A percentile compares a stretch with the other conserved stretches of the same genome.
Conservation (phyloP, 306 rosid species). For the Glycine soja region DNA sequence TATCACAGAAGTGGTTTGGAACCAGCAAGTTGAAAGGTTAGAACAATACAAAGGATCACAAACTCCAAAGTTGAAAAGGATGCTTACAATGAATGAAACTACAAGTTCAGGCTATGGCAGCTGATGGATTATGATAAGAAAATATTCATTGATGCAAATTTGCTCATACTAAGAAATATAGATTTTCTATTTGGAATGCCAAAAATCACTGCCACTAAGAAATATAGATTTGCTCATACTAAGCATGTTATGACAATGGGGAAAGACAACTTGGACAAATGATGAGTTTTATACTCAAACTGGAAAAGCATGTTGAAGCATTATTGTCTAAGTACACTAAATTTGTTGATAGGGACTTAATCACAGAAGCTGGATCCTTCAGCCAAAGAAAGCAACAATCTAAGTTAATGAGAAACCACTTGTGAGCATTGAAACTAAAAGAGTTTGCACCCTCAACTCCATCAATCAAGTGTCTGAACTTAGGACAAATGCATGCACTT, state of each 20-base stretch:
- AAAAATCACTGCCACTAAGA: constrained; percentile 86
- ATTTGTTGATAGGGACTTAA: too few relatives aligned
- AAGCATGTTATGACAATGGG: too few relatives aligned
- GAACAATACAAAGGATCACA: constrained; percentile 80
- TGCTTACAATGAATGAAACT: constrained; percentile 97
- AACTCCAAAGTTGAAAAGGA: constrained; percentile 96
- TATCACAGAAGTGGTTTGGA: constrained; percentile 91
- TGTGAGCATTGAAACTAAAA: too few relatives aligned
- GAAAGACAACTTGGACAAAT: too few relatives aligned
- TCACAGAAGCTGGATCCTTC: too few relatives aligned
- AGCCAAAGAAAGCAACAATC: too few relatives aligned
- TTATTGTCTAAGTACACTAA: too few relatives aligned
- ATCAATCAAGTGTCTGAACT: constrained; percentile 60
- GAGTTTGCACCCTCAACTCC: too few relatives aligned
- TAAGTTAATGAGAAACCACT: too few relatives aligned
- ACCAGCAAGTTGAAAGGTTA: constrained; percentile 94
- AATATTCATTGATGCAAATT: constrained; percentile 92
- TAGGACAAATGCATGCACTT: constrained; percentile 68
- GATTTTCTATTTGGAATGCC: constrained; percentile 90
- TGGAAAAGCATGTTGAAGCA: too few relatives aligned
- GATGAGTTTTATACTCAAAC: too few relatives aligned
- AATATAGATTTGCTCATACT: too few relatives aligned
- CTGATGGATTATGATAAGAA: constrained; percentile 91
- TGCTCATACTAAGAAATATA: constrained; percentile 80
- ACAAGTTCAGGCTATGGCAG: constrained; percentile 94